Conservation (phyloP, 192 early-diverging fungal species). For the Coemansia sp. region DNA sequence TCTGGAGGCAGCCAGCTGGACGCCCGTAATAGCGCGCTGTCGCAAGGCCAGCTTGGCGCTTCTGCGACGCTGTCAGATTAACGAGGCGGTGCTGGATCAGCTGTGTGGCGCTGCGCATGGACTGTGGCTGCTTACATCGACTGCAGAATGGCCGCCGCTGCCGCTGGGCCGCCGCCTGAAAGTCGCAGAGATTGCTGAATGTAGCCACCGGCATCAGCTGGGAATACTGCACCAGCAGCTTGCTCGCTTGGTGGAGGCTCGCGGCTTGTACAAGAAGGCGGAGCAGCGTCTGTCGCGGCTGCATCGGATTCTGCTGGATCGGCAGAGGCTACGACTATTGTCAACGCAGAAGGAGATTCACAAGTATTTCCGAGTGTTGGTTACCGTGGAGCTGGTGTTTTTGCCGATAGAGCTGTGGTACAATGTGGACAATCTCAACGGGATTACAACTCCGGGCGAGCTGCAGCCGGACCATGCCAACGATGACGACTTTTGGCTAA, state of each 20-base stretch:
- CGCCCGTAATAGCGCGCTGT: slow-evolving; percentile 47
- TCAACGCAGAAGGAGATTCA: slow-evolving; percentile 37
- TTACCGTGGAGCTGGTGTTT: slow-evolving; percentile 40
- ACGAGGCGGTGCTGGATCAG: slow-evolving; percentile 27
- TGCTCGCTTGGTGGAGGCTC: slow-evolving; percentile 1
- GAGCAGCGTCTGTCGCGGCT: slow-evolving; percentile 43
- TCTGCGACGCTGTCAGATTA: slow-evolving; percentile 40
- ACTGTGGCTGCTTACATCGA: neutral
- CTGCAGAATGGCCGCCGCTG: slow-evolving; percentile 2
- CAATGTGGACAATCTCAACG: slow-evolving; percentile 47
- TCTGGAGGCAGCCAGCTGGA: slow-evolving; percentile 37
- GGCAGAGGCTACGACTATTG: slow-evolving; percentile 36
- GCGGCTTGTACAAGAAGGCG: slow-evolving; percentile 30
- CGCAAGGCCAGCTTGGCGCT: slow-evolving; percentile 45
- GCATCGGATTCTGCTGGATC: slow-evolving; percentile 45
- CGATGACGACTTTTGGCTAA: slow-evolving; percentile 42
- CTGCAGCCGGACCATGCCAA: slow-evolving; percentile 19
- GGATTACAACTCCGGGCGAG: slow-evolving; percentile 40
- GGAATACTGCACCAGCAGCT: slow-evolving; percentile 13
- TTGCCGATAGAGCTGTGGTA: slow-evolving; percentile 51
- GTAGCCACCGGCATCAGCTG: neutral
- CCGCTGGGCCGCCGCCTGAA: slow-evolving; percentile 10
- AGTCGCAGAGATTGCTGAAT: slow-evolving; percentile 11
- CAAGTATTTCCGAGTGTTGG: slow-evolving; percentile 40
- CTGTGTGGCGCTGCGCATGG: slow-evolving; percentile 19